phyloP scores from a whole-genome alignment of 2,329 filamentous ascomycete genomes.

The Diaporthe vaccinii region DNA sequence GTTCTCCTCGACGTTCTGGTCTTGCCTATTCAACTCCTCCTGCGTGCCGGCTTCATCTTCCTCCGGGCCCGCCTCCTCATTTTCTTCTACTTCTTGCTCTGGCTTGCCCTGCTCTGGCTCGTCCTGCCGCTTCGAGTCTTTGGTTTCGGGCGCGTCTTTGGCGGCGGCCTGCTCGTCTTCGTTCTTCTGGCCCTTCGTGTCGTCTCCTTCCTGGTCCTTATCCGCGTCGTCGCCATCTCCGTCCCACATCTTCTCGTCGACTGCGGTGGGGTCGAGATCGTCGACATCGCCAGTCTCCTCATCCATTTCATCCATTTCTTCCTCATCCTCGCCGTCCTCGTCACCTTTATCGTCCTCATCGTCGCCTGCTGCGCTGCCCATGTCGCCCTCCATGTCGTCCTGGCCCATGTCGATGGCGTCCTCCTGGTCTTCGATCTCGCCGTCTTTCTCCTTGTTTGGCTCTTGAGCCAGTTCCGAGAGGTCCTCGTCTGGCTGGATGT shows the following conservation, averaged over 20 bases:
- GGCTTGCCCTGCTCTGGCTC: constrained; percentile 60
- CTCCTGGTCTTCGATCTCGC: constrained; percentile 82
- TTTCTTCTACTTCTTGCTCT: constrained; percentile 52
- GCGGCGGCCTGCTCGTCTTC: constrained; percentile 72
- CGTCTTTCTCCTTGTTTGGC: constrained; percentile 73
- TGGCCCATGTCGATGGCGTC: constrained; percentile 94
- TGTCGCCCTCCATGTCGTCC: constrained; percentile 90
- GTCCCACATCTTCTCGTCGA: constrained; percentile 99
- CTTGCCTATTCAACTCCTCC: constrained; percentile 71
- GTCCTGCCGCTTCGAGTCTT: constrained; percentile 53
- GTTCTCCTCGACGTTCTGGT: constrained; percentile 62
- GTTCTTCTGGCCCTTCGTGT: constrained; percentile 77
- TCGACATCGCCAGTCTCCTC: constrained; percentile 93
- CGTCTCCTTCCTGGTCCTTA: constrained; percentile 83
- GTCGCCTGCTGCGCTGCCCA: constrained; percentile 74
- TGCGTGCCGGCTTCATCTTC: constrained; percentile 68
- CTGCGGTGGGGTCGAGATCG: constrained; percentile 87
- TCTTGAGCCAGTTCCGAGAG: constrained; percentile 92
- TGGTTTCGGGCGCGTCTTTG: constrained; percentile 68
- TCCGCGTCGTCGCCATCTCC: constrained; percentile 83
- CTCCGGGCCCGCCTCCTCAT: constrained; percentile 64
- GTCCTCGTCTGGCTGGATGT: constrained; percentile 94
- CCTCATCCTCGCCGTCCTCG: constrained; percentile 73
- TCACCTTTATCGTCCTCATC: constrained; percentile 73
- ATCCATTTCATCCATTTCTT: constrained; percentile 82